A percentile compares a stretch with the other conserved stretches of the same genome.
Conservation (phyloP, 371 early-diverging fungal species). For the Actinomortierella ambigua region DNA sequence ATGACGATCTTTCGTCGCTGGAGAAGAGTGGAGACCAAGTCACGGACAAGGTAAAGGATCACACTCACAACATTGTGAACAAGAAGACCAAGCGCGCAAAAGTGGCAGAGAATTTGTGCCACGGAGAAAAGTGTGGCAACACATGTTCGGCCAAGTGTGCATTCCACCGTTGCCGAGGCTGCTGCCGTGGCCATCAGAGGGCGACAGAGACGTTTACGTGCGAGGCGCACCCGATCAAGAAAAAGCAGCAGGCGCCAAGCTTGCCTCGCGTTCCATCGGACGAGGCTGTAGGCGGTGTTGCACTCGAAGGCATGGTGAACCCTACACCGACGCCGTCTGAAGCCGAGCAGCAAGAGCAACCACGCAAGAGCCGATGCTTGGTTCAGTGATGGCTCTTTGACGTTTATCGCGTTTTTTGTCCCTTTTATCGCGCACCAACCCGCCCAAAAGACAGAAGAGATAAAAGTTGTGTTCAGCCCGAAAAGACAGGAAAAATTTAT, state of each 20-base stretch:
- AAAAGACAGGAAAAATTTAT: no score
- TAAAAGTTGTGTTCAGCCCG: no score
- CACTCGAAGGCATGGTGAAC: constrained; percentile 39
- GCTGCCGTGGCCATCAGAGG: constrained; percentile 27
- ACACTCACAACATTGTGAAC: constrained; percentile 7
- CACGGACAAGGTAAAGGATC: constrained; percentile 7
- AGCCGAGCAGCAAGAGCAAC: constrained; percentile 1
- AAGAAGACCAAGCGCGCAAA: constrained; percentile 19
- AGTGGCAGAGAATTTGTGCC: constrained; percentile 21
- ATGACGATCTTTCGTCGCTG: constrained; percentile 4
- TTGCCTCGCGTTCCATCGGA: constrained; percentile 35
- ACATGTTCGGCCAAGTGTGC: constrained; percentile 26
- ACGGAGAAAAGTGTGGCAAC: constrained; percentile 14
- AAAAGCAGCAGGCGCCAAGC: constrained; percentile 1
- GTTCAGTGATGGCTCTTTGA: not conserved
- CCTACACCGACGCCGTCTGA: not conserved
- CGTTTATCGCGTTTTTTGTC: not conserved
- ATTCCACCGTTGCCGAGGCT: constrained; percentile 31
- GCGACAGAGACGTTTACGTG: constrained; percentile 16
- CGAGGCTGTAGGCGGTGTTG: constrained; percentile 39
- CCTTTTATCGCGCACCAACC: not conserved
- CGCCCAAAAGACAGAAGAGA: not conserved
- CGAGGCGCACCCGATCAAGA: constrained; percentile 16
- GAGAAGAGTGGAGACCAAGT: not conserved
- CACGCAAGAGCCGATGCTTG: not conserved